These are phyloP conservation scores for Erodium texanum DNA, from an alignment of 441 rosid species.

Conservation along the genomic window DNA sequence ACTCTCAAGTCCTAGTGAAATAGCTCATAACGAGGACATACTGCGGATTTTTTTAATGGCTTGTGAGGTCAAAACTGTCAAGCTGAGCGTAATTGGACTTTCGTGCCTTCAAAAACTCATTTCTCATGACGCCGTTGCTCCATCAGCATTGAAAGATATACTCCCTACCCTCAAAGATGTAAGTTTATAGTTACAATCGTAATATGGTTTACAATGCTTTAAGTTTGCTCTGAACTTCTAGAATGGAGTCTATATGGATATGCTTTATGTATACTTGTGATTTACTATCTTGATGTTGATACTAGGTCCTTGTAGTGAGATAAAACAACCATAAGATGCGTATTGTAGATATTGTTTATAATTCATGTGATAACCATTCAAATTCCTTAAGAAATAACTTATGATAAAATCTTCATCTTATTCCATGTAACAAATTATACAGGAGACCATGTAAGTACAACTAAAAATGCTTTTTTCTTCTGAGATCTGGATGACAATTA, in stretches of 20 bases:
- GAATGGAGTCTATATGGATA: background rate
- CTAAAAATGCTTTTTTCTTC: background rate
- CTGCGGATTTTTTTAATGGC: constrained; percentile 86
- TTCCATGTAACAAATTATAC: background rate
- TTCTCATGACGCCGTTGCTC: constrained; percentile 87
- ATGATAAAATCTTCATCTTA: background rate
- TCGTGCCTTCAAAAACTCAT: constrained; percentile 92
- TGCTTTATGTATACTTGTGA: background rate
- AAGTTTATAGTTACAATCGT: constrained; percentile 27
- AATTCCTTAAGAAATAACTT: background rate
- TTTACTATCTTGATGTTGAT: background rate
- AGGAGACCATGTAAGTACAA: background rate
- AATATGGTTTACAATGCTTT: background rate
- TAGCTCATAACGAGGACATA: constrained; percentile 75
- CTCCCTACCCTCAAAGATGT: constrained; percentile 77
- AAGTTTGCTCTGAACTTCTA: background rate
- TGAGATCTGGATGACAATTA: background rate
- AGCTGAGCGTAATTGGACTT: constrained; percentile 88
- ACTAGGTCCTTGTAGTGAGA: background rate
- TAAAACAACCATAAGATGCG: background rate
- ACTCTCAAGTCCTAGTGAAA: constrained; percentile 75
- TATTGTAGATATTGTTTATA: background rate
- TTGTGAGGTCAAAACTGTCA: constrained; percentile 73
- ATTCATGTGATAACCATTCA: background rate
- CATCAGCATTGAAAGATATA: constrained; percentile 69